A percentile compares a stretch with the other conserved stretches of the same genome.
These are phyloP conservation scores for Scytalidium lignicola DNA, from an alignment of 2,329 filamentous ascomycete genomes.

Conservation along the genomic window DNA sequence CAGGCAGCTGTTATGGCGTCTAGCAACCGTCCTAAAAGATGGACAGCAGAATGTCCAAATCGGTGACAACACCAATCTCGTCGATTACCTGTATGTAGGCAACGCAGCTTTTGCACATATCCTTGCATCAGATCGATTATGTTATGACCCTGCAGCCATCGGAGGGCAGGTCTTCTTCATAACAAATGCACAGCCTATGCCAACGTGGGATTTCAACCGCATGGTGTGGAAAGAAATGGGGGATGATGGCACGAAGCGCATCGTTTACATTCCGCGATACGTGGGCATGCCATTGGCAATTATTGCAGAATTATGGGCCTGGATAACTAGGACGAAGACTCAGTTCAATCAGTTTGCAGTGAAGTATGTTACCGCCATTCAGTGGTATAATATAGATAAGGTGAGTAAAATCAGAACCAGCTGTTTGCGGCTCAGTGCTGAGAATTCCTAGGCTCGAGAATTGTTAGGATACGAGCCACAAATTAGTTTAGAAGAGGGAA, in stretches of 20 bases:
- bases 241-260: conserved; percentile 24
- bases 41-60: conserved; percentile 70
- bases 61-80: conserved; percentile 66
- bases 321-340: not conserved
- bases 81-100: conserved; percentile 65
- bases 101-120: conserved; percentile 77
- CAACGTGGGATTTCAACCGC: conserved; percentile 85
- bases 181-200: conserved; percentile 81
- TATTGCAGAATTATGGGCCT: not conserved
- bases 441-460: conserved; percentile 68
- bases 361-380: not conserved
- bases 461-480: conserved; percentile 66
- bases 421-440: no score
- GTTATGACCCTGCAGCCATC: conserved; percentile 61
- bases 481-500: conserved; percentile 62
- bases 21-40: not conserved
- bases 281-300: not conserved
- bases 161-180: conserved; percentile 88
- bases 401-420: conserved; percentile 15
- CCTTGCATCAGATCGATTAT: conserved; percentile 59
- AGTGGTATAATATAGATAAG: not conserved
- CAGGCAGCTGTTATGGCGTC: not conserved
- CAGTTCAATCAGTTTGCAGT: not conserved
- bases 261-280: conserved; percentile 57
- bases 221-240: conserved; percentile 63